phyloP scores from a whole-genome alignment of 352 stramenopile genomes.

The Phytophthora pistaciae region DNA sequence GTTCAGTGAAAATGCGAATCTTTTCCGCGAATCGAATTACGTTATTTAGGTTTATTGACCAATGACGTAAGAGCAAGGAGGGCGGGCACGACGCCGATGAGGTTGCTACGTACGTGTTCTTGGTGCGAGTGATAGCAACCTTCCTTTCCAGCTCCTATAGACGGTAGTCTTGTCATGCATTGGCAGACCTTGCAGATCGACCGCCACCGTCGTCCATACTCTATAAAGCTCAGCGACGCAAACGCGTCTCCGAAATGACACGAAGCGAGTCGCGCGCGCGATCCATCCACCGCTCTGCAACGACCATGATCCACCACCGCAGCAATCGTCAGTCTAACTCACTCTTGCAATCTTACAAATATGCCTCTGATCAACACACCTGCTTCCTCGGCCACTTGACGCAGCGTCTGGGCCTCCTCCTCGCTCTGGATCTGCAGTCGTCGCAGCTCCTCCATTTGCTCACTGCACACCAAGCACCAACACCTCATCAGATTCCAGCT shows the following conservation, averaged over 20 bases:
- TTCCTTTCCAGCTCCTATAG: background rate
- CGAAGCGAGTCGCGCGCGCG: conserved; percentile 82
- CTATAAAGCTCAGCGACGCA: conserved; percentile 53
- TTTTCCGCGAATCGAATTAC: conserved; percentile 31
- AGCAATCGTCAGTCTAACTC: background rate
- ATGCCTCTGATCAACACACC: conserved; percentile 28
- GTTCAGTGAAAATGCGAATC: background rate
- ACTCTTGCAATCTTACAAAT: background rate
- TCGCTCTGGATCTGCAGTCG: conserved; percentile 86
- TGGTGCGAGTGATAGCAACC: background rate
- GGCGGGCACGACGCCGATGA: too few species aligned
- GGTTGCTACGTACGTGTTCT: background rate
- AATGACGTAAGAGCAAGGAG: background rate
- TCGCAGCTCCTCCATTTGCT: conserved; percentile 84
- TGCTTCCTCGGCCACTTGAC: conserved; percentile 85
- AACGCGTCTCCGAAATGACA: conserved; percentile 83
- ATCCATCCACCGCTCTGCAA: conserved; percentile 82
- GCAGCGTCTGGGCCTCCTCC: conserved; percentile 85
- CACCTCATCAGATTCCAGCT: background rate
- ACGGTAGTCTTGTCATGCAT: too few species aligned
- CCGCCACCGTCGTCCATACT: background rate
- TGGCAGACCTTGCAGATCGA: too few species aligned
- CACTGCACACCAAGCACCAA: conserved; percentile 33
- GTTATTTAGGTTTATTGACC: conserved; percentile 16
- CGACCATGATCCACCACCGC: conserved; percentile 1